phyloP scores from a whole-genome alignment of 2,329 filamentous ascomycete species.

The Bipolaris victoriae region DNA sequence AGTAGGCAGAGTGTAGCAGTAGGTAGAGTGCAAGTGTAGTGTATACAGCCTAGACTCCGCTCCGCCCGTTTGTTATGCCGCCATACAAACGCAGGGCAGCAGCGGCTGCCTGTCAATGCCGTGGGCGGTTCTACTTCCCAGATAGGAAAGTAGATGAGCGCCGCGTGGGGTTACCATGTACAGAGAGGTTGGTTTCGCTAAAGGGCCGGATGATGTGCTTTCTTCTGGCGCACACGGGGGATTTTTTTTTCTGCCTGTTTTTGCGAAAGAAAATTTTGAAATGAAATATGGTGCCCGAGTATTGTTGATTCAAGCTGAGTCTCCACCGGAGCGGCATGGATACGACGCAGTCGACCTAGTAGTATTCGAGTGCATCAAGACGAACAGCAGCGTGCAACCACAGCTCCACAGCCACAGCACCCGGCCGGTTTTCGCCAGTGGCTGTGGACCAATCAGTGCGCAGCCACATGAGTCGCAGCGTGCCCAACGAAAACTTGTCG shows the following conservation, averaged over 20 bases:
- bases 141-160: slow-evolving; percentile 5
- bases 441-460: neutral
- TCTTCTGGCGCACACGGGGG: neutral
- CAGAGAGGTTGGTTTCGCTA: neutral
- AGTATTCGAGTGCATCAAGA: neutral
- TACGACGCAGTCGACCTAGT: neutral
- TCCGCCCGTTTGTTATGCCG: neutral
- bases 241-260: no score
- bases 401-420: slow-evolving; percentile 18
- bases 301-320: neutral
- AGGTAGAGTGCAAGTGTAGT: neutral
- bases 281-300: neutral
- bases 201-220: neutral
- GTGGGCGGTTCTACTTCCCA: slow-evolving; percentile 6
- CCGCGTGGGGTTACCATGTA: neutral
- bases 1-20: no score
- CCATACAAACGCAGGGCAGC: neutral
- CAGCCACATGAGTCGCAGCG: slow-evolving; percentile 4
- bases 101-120: neutral
- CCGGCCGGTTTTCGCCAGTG: slow-evolving; percentile 18
- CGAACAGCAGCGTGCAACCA: slow-evolving; percentile 14
- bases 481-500: slow-evolving; percentile 10
- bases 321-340: neutral
- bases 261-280: neutral
- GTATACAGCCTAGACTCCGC: neutral